These are phyloP conservation scores for Endocalyx cinctus DNA, from an alignment of 2,329 filamentous ascomycete species.

Conservation along the genomic window DNA sequence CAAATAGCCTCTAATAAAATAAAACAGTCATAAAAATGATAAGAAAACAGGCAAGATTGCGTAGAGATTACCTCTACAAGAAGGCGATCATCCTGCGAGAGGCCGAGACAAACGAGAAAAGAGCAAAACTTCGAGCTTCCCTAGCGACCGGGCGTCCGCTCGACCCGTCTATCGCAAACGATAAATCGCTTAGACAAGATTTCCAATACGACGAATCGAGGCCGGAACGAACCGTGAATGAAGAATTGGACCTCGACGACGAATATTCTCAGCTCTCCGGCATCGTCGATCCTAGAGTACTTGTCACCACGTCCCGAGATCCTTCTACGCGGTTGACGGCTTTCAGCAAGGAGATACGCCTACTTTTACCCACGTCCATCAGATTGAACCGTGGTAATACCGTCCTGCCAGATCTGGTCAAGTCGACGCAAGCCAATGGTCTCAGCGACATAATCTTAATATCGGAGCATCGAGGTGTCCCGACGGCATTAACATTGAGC, in stretches of 20 bases:
- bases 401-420: constrained; percentile 78
- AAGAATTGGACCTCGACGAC: constrained; percentile 73
- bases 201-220: constrained; percentile 90
- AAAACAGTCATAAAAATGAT: too few species aligned
- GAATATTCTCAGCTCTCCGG: constrained; percentile 81
- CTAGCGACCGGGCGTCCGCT: constrained; percentile 85
- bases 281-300: constrained; percentile 79
- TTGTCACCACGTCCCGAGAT: constrained; percentile 87
- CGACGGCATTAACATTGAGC: constrained; percentile 78
- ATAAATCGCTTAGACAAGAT: constrained; percentile 77
- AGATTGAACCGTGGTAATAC: constrained; percentile 88
- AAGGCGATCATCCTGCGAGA: constrained; percentile 82
- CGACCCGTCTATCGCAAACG: constrained; percentile 77
- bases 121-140: constrained; percentile 79
- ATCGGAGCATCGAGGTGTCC: constrained; percentile 82
- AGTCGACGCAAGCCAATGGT: constrained; percentile 73
- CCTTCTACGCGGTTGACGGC: constrained; percentile 80
- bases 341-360: constrained; percentile 86
- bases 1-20: too few species aligned
- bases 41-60: constrained; percentile 72
- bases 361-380: constrained; percentile 77
- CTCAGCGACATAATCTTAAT: constrained; percentile 59
- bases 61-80: constrained; percentile 86
- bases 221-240: constrained; percentile 60
- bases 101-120: constrained; percentile 88